Evolutionary conservation across 768 basidiomycete genomes (phyloP), one percentile per base, ranked within the genome.

Genomic region (Holtermannia corniformis): DNA sequence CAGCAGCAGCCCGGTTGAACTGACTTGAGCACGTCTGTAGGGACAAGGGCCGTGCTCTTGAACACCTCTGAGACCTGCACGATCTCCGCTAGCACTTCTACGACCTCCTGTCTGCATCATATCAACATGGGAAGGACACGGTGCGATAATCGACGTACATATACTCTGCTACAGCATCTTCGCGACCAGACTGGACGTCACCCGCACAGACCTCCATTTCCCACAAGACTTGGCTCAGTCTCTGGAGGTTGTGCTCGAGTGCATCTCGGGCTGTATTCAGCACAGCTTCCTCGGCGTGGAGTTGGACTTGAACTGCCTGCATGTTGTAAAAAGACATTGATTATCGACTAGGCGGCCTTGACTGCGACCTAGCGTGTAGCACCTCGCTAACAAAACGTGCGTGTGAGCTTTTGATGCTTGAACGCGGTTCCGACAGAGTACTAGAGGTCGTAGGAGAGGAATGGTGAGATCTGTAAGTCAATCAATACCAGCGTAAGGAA

Each of bases 121-220:
- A n/a, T n/a, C n/a, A n/a, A n/a, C n/a, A 16, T 37, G 10, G 16
- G 32, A 37, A 16, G 32, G 16, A 7, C 16, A 7, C 32, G 16
- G 16, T 7, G 32, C 32, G 32, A 37, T 16, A n/a, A n/a, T n/a
- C n/a, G n/a, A 47, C 65, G 50, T 43, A 64, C 65, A 67, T 47
- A 26, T 62, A 68, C 5, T 55, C 47, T 16, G 64, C 61, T 4
- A 65, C 64, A 16, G 57, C 52, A 42, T 57, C 58, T 28, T 68
- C 62, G 53, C 58, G 59, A 16, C 60, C 66, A 21, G 45, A 23
- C 5, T 52, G 60, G 2, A 68, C 66, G 41, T 68, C 66, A 12
- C 66, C 66, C 0, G 66, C 66, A 37, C 66, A 68, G n/a, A 68
- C 58, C 48, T 68, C 66, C 58, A 68, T 51, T 50, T 68, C 66